Conservation (phyloP, 1,284 basidiomycete genomes). For the Abortiporus biennis region DNA sequence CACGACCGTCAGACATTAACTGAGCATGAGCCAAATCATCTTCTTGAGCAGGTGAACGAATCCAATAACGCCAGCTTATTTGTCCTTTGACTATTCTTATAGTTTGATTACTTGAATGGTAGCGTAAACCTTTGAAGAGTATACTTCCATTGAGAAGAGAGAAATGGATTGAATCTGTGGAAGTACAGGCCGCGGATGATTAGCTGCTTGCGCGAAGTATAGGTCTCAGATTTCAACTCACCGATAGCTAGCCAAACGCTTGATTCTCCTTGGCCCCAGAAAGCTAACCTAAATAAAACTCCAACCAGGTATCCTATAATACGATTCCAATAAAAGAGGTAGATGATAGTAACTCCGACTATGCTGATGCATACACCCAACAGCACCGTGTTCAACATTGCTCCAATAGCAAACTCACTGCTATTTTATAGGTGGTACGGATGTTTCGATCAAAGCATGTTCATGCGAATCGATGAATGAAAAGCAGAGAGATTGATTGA, state of each 20-base stretch:
- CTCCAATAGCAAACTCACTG: too few species aligned
- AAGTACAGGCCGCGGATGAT: background rate
- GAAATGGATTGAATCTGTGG: slow-evolving; percentile 80
- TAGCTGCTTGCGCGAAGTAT: too few species aligned
- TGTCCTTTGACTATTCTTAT: slow-evolving; percentile 78
- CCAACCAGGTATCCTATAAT: slow-evolving; percentile 66
- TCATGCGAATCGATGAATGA: too few species aligned
- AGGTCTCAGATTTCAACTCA: too few species aligned
- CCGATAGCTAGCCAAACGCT: slow-evolving; percentile 79
- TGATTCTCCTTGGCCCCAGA: slow-evolving; percentile 66
- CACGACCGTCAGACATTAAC: slow-evolving; percentile 22
- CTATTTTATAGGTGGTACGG: too few species aligned
- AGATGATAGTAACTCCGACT: slow-evolving; percentile 63
- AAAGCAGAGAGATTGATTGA: too few species aligned
- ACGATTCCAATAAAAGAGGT: slow-evolving; percentile 90
- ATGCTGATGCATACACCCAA: slow-evolving; percentile 71
- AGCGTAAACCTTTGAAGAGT: slow-evolving; percentile 78
- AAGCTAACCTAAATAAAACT: slow-evolving; percentile 51
- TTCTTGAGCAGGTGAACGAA: slow-evolving; percentile 61
- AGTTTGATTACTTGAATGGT: slow-evolving; percentile 88
- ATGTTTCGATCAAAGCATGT: too few species aligned
- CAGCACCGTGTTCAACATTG: slow-evolving; percentile 54
- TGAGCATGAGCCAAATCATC: slow-evolving; percentile 57
- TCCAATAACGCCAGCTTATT: slow-evolving; percentile 91
- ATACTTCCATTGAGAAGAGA: slow-evolving; percentile 85